Evolutionary conservation across 2,329 filamentous ascomycete genomes (phyloP), one percentile per base, ranked within the genome.

Genomic region (Sclerotiophoma versabilis): DNA sequence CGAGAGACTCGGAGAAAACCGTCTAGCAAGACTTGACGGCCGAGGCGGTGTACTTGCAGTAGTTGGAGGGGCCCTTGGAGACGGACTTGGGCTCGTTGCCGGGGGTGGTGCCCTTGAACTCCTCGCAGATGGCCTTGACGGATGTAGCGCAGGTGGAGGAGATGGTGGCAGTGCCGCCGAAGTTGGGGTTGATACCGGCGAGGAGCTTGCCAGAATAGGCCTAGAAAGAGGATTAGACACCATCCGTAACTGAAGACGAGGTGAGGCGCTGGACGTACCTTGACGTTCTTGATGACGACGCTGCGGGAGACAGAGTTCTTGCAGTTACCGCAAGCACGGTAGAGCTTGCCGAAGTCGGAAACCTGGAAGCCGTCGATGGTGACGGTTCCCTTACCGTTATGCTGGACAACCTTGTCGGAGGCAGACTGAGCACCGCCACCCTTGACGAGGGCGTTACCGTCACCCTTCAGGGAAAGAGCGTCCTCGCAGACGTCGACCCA

Each of bases 121-220:
- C 71, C 63, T 68, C 61, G 64, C 72, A 74, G 61, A 75, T 67
- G 26, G 60, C 62, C 62, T 73, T 70, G 49, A 69, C 66, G 53
- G 44, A 58, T 14, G 63, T 54, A 50, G 66, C 64, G 55, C 71
- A 71, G 41, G 65, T 69, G 49, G 48, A 42, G 58, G 66, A 75
- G 60, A 79, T 79, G 3, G 77, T 79, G 59, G 81, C 79, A 29
- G 78, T 80, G 61, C 80, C 80, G 14, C 78, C 80, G 59, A 79
- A 82, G 76, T 82, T 83, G 53, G 74, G 74, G 74, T 82, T 83
- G 69, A 83, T 81, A 41, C 80, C 79, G 58, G 75, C 78, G 26
- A 80, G 73, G 45, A 73, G 65, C 54, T 80, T 80, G 50, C 74
- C 69, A 41, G 71, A 67, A 56, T 76, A 76, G 54, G 77, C 38